These are phyloP conservation scores for Plantago lanceolata DNA, from an alignment of 305 asterid species.

Conservation along the genomic window DNA sequence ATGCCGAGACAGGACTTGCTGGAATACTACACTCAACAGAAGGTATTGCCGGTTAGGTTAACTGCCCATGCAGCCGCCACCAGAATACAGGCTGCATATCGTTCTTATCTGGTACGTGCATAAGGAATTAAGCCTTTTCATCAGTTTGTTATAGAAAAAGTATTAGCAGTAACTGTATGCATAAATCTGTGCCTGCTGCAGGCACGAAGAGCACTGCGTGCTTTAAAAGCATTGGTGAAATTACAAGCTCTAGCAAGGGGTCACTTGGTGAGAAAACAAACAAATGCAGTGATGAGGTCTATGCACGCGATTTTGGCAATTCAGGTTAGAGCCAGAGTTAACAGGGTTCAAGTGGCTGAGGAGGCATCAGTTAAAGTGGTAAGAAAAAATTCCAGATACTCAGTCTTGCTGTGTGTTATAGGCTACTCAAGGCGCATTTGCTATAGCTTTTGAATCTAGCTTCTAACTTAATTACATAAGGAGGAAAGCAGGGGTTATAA, in stretches of 20 bases:
- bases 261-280: constrained; percentile 60
- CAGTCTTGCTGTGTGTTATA: constrained; percentile 1
- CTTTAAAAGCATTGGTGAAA: constrained; percentile 65
- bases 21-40: constrained; percentile 35
- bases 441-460: too few species aligned
- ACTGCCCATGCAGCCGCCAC: constrained; percentile 52
- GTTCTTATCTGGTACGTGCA: constrained; percentile 57
- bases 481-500: too few species aligned
- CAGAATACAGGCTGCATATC: constrained; percentile 60
- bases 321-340: constrained; percentile 66
- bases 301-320: constrained; percentile 60
- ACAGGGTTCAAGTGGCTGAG: constrained; percentile 51
- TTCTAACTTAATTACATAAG: too few species aligned
- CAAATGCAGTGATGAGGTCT: constrained; percentile 45
- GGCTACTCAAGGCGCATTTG: too few species aligned
- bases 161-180: neutral
- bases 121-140: constrained; percentile 6
- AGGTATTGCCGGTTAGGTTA: constrained; percentile 1
- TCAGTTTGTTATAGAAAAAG: neutral
- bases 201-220: constrained; percentile 73
- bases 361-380: constrained; percentile 22
- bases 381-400: constrained; percentile 26
- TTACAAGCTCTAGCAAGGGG: constrained; percentile 79
- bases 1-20: constrained; percentile 30
- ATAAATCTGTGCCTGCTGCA: constrained; percentile 23